These are phyloP conservation scores for Saccharomyces hybrid DNA, from an alignment of 1,139 yeast genomes.

Conservation along the genomic window DNA sequence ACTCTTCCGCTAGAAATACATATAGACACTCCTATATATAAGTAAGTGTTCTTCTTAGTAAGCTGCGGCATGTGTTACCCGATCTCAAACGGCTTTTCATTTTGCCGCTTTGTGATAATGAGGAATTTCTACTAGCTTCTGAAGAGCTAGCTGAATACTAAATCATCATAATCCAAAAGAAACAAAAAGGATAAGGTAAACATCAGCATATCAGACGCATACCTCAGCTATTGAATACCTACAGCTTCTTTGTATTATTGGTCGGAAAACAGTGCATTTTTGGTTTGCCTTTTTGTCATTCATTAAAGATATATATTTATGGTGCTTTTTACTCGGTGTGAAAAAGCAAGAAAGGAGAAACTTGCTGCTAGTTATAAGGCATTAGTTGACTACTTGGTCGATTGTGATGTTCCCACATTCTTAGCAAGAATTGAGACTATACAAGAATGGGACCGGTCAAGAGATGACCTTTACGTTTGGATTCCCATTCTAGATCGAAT, in stretches of 20 bases:
- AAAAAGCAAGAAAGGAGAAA: slow-evolving; percentile 27
- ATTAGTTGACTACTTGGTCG: slow-evolving; percentile 25
- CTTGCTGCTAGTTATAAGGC: slow-evolving; percentile 27
- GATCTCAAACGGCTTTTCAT: background rate
- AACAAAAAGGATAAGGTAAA: background rate
- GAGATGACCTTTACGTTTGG: slow-evolving; percentile 74
- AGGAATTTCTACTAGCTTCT: background rate
- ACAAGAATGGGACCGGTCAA: slow-evolving; percentile 53
- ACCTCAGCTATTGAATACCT: background rate
- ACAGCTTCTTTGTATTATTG: background rate
- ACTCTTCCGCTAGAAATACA: too few relatives aligned
- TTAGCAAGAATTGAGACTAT: slow-evolving; percentile 19
- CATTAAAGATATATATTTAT: slow-evolving; percentile 7
- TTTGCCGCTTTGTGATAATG: slow-evolving; percentile 1
- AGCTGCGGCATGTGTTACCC: background rate
- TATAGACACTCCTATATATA: too few relatives aligned
- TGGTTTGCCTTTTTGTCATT: background rate
- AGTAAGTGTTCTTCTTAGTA: too few relatives aligned
- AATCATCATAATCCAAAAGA: background rate
- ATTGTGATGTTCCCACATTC: slow-evolving; percentile 19
- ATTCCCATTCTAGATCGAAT: slow-evolving; percentile 65
- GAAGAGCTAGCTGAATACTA: background rate
- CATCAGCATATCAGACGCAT: background rate
- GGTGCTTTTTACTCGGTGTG: slow-evolving; percentile 28
- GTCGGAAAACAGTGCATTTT: background rate